Conservation (phyloP, 441 rosid species). For the Euphorbia schlechtendalii region DNA sequence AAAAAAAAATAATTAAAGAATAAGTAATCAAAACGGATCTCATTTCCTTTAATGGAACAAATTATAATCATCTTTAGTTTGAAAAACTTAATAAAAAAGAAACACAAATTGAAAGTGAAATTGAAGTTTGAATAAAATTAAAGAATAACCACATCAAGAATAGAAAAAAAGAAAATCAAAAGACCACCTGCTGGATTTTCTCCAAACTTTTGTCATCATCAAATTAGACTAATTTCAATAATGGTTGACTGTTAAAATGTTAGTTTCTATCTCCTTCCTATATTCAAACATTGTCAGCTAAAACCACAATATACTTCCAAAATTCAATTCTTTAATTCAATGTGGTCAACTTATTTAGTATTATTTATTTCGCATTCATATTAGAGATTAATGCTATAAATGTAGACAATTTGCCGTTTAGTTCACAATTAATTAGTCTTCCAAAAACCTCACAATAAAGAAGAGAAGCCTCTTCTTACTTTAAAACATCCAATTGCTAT, state of each 20-base stretch:
- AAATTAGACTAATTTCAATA: not conserved
- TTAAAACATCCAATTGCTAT: too few relatives aligned
- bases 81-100: not conserved
- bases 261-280: not conserved
- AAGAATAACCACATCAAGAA: too few relatives aligned
- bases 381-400: slow-evolving; percentile 1
- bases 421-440: too few relatives aligned
- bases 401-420: not conserved
- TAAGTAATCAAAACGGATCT: not conserved
- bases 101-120: too few relatives aligned
- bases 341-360: not conserved
- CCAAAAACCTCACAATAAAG: too few relatives aligned
- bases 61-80: not conserved
- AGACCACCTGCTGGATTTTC: slow-evolving; percentile 10
- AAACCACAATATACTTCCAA: not conserved
- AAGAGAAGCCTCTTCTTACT: too few relatives aligned
- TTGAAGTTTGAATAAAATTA: too few relatives aligned
- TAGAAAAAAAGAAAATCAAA: not conserved
- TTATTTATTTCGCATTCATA: slow-evolving; percentile 3
- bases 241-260: not conserved
- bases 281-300: not conserved
- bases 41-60: not conserved
- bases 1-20: too few relatives aligned
- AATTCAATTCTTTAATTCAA: too few relatives aligned
- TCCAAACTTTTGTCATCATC: not conserved